Evolutionary conservation across 805 yeast genomes (phyloP), one percentile per base, ranked within the genome.

Genomic region (Cyberlindnera veronae): DNA sequence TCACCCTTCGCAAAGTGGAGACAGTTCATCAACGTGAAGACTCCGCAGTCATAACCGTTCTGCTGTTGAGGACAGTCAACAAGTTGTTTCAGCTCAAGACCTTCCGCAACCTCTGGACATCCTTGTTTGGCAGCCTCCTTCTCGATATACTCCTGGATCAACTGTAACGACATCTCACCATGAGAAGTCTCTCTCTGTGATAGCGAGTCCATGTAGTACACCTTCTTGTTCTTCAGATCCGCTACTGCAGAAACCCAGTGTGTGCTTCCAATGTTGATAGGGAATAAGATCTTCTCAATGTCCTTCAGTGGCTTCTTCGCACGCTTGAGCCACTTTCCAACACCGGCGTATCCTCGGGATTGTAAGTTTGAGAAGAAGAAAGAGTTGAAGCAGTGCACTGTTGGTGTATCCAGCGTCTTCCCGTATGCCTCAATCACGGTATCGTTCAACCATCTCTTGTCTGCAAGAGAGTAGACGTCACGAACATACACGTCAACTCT

Each of bases 41-140:
- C 95, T 7, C 99, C 99, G 67, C 99, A 93, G 61, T 93, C 99
- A 50, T 60, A 86, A 0, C 97, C 97, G 57, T 93, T 93, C 20
- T 71, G 67, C 58, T 93, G 99, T 50, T 82, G 86, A 1, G 99
- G 98, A 31, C 90, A 71, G n/a, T 63, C 57, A 3, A 60, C 46
- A 3, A 58, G 32, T 28, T 63, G 68, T 13, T 45, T 41, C 15
- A 61, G 40, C 13, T 57, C 60, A 35, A 57, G 62, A 16, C 64
- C 66, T 26, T 57, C 45, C 6, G 69, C 69, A 11, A 60, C 29
- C 5, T 41, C 52, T 1, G 54, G 55, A 27, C 51, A 53, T 2
- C 66, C 63, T 13, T 67, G 62, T 36, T 81, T 72, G 37, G 72
- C 71, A 5, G 87, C 74, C 61, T 93, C 96, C 24, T 76, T 72